These are phyloP conservation scores for Spathaspora sp. DNA, from an alignment of 1,139 yeast species.

Conservation along the genomic window DNA sequence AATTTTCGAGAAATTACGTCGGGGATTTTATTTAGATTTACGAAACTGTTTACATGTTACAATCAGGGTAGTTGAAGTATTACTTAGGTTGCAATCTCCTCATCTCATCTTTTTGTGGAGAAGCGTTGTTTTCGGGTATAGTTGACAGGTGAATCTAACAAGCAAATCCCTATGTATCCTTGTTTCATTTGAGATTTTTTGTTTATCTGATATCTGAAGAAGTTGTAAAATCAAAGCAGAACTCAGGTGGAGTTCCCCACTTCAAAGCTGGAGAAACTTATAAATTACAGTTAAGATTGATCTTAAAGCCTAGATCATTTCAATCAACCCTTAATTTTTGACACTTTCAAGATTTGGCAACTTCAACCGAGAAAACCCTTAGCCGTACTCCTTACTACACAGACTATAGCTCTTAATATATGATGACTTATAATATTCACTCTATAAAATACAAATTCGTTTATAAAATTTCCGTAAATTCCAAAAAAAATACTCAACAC, in stretches of 20 bases:
- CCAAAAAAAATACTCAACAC: neutral
- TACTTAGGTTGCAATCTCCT: neutral
- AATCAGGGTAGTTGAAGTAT: neutral
- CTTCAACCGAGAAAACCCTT: neutral
- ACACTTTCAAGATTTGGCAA: too few relatives aligned
- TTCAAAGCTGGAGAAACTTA: too few relatives aligned
- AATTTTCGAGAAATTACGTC: neutral
- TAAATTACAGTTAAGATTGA: too few relatives aligned
- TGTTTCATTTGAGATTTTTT: too few relatives aligned
- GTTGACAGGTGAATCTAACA: too few relatives aligned
- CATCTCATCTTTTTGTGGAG: neutral
- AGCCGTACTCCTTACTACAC: neutral
- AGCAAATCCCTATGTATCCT: too few relatives aligned
- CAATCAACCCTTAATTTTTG: neutral
- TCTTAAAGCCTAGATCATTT: too few relatives aligned
- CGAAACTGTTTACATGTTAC: constrained; percentile 2
- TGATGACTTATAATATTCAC: neutral
- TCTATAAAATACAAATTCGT: neutral
- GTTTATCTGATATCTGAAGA: too few relatives aligned
- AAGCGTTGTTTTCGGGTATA: too few relatives aligned
- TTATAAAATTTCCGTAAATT: neutral
- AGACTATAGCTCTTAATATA: neutral
- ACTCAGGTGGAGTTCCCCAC: too few relatives aligned
- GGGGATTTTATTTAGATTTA: neutral
- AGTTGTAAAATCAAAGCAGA: too few relatives aligned